These are phyloP conservation scores for Sphaerostilbella broomeana DNA, from an alignment of 2,329 filamentous ascomycete genomes.

Conservation along the genomic window DNA sequence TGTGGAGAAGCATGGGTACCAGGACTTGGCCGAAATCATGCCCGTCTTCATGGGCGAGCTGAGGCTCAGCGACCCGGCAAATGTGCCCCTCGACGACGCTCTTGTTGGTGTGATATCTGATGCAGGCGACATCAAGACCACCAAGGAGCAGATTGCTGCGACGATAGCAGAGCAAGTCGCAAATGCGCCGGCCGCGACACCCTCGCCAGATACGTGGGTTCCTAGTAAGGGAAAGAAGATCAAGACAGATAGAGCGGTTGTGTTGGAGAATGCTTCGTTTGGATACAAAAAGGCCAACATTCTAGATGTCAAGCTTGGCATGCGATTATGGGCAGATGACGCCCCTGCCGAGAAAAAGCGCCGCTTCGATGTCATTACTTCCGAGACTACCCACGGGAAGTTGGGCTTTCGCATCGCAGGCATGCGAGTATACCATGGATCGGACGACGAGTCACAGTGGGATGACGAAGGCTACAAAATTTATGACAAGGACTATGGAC, in stretches of 20 bases:
- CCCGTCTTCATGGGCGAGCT: slow-evolving; percentile 80
- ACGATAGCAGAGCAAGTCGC: slow-evolving; percentile 28
- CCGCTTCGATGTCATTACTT: slow-evolving; percentile 53
- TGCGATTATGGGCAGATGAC: slow-evolving; percentile 76
- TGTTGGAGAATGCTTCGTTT: slow-evolving; percentile 75
- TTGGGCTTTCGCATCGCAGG: slow-evolving; percentile 59
- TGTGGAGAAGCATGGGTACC: slow-evolving; percentile 51
- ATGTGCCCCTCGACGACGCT: slow-evolving; percentile 42
- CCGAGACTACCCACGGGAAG: slow-evolving; percentile 52
- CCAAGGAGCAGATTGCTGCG: slow-evolving; percentile 28
- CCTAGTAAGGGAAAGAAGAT: slow-evolving; percentile 54
- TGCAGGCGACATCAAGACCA: slow-evolving; percentile 25
- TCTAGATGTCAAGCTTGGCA: slow-evolving; percentile 85
- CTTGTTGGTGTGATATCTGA: slow-evolving; percentile 39
- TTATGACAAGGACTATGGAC: slow-evolving; percentile 59
- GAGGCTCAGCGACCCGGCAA: slow-evolving; percentile 52
- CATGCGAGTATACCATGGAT: slow-evolving; percentile 57
- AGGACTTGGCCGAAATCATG: slow-evolving; percentile 72
- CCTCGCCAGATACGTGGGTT: slow-evolving; percentile 30
- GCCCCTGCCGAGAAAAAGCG: slow-evolving; percentile 52
- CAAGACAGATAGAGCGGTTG: slow-evolving; percentile 70
- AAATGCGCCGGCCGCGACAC: slow-evolving; percentile 12
- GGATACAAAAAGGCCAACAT: slow-evolving; percentile 84
- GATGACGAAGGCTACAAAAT: slow-evolving; percentile 50
- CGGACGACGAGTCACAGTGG: slow-evolving; percentile 43